These are phyloP conservation scores for Leersia perrieri DNA, from an alignment of 176 grass and related monocot species.

Conservation along the genomic window DNA sequence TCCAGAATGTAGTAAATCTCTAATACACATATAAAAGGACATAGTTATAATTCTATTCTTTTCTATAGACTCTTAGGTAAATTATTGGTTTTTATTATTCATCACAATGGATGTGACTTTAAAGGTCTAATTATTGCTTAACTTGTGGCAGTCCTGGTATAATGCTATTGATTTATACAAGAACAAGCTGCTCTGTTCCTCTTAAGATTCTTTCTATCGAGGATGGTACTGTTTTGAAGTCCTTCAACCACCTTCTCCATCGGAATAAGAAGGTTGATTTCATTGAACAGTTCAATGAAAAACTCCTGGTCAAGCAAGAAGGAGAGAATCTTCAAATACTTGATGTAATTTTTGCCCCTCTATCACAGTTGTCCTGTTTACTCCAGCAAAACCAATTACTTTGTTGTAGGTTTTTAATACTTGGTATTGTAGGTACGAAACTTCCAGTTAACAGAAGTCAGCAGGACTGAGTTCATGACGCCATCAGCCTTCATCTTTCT, in stretches of 20 bases:
- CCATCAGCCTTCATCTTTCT: slow-evolving; percentile 92
- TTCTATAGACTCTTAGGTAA: background rate
- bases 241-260: slow-evolving; percentile 86
- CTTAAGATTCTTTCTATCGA: slow-evolving; percentile 91
- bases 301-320: slow-evolving; percentile 92
- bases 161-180: slow-evolving; percentile 86
- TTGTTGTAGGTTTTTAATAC: slow-evolving; percentile 19
- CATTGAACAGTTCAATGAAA: slow-evolving; percentile 93
- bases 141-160: slow-evolving; percentile 70
- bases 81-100: background rate
- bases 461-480: slow-evolving; percentile 86
- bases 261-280: slow-evolving; percentile 93
- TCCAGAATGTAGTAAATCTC: background rate
- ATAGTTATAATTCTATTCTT: background rate
- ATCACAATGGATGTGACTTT: background rate
- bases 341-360: slow-evolving; percentile 51
- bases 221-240: slow-evolving; percentile 85
- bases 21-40: background rate
- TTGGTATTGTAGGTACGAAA: slow-evolving; percentile 58
- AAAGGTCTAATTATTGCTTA: slow-evolving; percentile 20
- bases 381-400: background rate
- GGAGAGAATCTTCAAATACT: slow-evolving; percentile 95
- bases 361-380: background rate
- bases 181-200: slow-evolving; percentile 70
- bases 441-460: slow-evolving; percentile 80